Conservation (phyloP, 2,329 filamentous ascomycete species). For the Trichoderma harzianum region DNA sequence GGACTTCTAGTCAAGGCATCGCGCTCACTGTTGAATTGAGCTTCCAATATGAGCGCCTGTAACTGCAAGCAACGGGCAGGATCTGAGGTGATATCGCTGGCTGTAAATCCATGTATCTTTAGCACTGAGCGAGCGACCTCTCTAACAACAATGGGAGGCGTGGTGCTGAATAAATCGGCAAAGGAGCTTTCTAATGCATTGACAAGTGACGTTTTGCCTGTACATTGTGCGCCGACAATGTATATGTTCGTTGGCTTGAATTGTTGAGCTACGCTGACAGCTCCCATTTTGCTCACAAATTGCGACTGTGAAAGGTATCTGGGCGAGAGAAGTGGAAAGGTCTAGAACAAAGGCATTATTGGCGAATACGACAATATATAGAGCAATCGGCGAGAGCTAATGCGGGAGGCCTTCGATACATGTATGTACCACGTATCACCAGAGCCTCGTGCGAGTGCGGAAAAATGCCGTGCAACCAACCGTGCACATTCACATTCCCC, state of each 20-base stretch:
- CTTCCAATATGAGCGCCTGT: conserved; percentile 37
- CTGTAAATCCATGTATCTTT: conserved; percentile 31
- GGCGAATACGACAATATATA: background rate
- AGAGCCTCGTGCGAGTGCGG: background rate
- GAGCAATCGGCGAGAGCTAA: background rate
- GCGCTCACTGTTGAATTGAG: conserved; percentile 33
- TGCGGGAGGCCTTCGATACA: conserved; percentile 5
- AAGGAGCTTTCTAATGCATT: conserved; percentile 31
- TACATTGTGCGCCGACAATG: conserved; percentile 43
- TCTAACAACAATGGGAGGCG: conserved; percentile 28
- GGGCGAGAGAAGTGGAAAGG: background rate
- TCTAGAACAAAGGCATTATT: background rate
- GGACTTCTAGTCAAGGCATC: conserved; percentile 11
- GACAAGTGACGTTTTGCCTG: conserved; percentile 44
- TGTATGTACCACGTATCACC: background rate
- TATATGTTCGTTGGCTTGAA: conserved; percentile 31
- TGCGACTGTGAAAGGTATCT: background rate
- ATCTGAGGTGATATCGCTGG: conserved; percentile 32
- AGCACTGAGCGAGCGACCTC: conserved; percentile 40
- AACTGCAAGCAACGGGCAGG: conserved; percentile 32
- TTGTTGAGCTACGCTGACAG: background rate
- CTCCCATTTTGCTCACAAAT: background rate
- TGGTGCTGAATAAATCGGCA: conserved; percentile 6
- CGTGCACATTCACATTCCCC: background rate
- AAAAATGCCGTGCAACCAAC: background rate